Evolutionary conservation across 345 rosid species (phyloP).

Genomic region (Corymbia maculata): DNA sequence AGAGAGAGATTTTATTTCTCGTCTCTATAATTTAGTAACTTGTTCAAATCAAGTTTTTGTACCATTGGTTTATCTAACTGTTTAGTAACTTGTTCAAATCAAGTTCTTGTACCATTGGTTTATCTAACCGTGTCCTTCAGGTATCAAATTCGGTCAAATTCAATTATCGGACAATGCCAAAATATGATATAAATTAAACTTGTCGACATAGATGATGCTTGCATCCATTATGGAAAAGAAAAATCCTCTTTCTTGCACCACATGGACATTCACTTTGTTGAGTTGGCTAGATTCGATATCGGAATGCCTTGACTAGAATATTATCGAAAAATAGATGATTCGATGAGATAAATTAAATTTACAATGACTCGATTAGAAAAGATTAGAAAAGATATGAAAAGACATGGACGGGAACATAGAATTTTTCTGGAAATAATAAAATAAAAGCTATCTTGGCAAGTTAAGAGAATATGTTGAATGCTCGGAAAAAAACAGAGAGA

Average conservation of each 20-base stretch:
- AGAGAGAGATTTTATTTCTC: neutral
- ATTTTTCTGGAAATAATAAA: neutral
- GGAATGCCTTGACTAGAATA: neutral
- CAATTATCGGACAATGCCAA: neutral
- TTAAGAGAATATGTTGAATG: neutral
- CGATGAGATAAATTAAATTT: neutral
- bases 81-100: neutral
- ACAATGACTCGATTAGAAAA: neutral
- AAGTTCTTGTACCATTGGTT: neutral
- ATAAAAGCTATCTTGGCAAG: neutral
- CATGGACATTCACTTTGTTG: neutral
- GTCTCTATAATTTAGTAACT: neutral
- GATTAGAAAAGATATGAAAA: neutral
- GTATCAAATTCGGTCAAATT: neutral
- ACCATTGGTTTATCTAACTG: too few relatives aligned
- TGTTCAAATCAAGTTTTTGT: too few relatives aligned
- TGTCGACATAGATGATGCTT: neutral
- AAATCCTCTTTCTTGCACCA: neutral
- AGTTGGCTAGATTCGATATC: neutral
- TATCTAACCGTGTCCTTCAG: neutral
- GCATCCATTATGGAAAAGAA: neutral
- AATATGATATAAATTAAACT: neutral
- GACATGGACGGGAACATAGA: neutral
- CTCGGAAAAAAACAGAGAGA: too few relatives aligned
- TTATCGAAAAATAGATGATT: neutral